Conservation (phyloP, 768 basidiomycete species). For the Phaffia australis region DNA sequence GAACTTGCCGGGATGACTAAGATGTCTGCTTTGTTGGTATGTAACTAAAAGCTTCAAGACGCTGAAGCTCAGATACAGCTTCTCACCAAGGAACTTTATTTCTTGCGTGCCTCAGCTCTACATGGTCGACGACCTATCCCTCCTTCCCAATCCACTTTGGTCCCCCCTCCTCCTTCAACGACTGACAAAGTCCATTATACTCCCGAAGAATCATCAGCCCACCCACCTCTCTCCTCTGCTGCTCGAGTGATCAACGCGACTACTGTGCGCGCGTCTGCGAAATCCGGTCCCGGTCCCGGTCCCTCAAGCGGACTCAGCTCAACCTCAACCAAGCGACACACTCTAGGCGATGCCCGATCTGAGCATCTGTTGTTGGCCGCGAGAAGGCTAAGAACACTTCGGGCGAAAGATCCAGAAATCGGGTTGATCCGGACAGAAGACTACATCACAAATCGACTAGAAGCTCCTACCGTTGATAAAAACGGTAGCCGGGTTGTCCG, state of each 20-base stretch:
- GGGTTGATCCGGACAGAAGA: conserved; percentile 15
- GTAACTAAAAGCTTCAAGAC: conserved; percentile 14
- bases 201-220: not conserved
- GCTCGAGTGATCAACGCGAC: too few species aligned
- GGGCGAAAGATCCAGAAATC: conserved; percentile 14
- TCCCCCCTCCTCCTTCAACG: not conserved
- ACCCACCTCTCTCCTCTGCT: conserved; percentile 2
- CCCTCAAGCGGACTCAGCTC: too few species aligned
- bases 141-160: not conserved
- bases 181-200: not conserved
- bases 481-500: not conserved
- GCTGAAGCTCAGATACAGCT: conserved; percentile 13
- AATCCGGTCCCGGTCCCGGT: too few species aligned
- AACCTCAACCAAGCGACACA: conserved; percentile 4
- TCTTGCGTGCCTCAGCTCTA: conserved; percentile 16
- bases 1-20: not conserved
- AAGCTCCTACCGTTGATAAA: not conserved
- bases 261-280: too few species aligned
- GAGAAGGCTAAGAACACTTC: conserved; percentile 20
- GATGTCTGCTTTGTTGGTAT: too few species aligned
- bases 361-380: conserved; percentile 25
- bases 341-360: conserved; percentile 20
- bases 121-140: conserved; percentile 6
- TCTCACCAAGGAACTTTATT: conserved; percentile 24
- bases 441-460: conserved; percentile 7